These are phyloP conservation scores for Fusarium mangiferae DNA, from an alignment of 2,329 filamentous ascomycete genomes.

Conservation along the genomic window DNA sequence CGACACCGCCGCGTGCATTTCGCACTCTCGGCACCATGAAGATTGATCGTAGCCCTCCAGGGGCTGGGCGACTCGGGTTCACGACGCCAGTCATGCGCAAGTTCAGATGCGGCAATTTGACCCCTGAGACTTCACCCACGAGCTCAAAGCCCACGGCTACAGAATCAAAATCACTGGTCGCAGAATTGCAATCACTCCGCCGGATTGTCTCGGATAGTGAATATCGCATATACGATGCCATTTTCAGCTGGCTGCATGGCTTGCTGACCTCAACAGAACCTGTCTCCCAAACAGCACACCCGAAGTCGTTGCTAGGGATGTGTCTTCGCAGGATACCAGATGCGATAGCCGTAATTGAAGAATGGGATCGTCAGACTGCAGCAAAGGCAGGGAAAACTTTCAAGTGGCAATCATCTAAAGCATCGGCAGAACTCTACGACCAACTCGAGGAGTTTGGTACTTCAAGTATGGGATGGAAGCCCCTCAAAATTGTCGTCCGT, in stretches of 20 bases:
- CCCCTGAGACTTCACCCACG: constrained; percentile 1
- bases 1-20: constrained; percentile 43
- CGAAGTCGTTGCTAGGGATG: constrained; percentile 51
- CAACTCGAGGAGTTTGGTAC: constrained; percentile 50
- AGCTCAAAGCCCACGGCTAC: not conserved
- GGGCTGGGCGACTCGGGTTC: constrained; percentile 42
- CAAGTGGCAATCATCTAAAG: constrained; percentile 43
- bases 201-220: constrained; percentile 34
- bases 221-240: constrained; percentile 48
- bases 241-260: constrained; percentile 47
- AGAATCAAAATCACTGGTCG: constrained; percentile 21
- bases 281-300: constrained; percentile 30
- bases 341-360: constrained; percentile 47
- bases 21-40: constrained; percentile 48
- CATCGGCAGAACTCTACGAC: constrained; percentile 47
- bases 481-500: constrained; percentile 48
- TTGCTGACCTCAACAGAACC: constrained; percentile 45
- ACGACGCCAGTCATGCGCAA: constrained; percentile 45
- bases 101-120: constrained; percentile 38
- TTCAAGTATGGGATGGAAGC: constrained; percentile 46
- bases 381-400: constrained; percentile 38
- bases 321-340: constrained; percentile 49
- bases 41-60: constrained; percentile 39
- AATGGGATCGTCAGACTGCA: constrained; percentile 45
- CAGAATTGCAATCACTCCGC: constrained; percentile 42